phyloP scores from a whole-genome alignment of 805 yeast species.

The Metschnikowia baotianmanensis region DNA sequence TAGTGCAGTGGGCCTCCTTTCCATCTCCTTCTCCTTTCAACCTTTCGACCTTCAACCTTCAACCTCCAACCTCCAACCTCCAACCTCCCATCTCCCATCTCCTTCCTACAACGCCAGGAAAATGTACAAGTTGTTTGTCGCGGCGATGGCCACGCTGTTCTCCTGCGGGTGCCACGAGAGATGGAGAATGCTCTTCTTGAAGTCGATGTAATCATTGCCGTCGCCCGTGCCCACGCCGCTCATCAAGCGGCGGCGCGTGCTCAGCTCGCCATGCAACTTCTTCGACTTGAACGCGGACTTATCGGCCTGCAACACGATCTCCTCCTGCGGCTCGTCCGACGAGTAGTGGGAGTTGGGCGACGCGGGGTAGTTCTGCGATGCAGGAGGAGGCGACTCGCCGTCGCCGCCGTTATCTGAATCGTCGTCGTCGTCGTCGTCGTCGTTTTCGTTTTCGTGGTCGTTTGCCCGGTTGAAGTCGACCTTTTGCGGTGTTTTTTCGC shows the following conservation, averaged over 20 bases:
- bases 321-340: constrained; percentile 39
- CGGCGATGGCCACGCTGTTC: constrained; percentile 96
- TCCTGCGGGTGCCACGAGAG: constrained; percentile 98
- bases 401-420: constrained; percentile 27
- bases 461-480: constrained; percentile 10
- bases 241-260: constrained; percentile 50
- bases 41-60: no score
- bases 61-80: no score
- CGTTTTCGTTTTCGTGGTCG: constrained; percentile 27
- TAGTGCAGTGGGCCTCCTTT: no score
- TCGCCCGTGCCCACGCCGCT: constrained; percentile 54
- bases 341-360: constrained; percentile 33
- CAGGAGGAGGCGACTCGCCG: constrained; percentile 30
- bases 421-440: constrained; percentile 42
- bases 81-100: no score
- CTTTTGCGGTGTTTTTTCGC: constrained; percentile 5
- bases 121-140: constrained; percentile 89
- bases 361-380: constrained; percentile 26
- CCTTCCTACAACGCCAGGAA: constrained; percentile 62
- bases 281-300: constrained; percentile 91
- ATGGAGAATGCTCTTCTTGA: constrained; percentile 90
- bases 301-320: constrained; percentile 93
- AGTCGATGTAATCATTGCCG: constrained; percentile 73
- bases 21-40: no score
- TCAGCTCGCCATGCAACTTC: constrained; percentile 44